Evolutionary conservation across 495 filamentous ascomycete species (phyloP).

Genomic region (Aspergillus homomorphus): DNA sequence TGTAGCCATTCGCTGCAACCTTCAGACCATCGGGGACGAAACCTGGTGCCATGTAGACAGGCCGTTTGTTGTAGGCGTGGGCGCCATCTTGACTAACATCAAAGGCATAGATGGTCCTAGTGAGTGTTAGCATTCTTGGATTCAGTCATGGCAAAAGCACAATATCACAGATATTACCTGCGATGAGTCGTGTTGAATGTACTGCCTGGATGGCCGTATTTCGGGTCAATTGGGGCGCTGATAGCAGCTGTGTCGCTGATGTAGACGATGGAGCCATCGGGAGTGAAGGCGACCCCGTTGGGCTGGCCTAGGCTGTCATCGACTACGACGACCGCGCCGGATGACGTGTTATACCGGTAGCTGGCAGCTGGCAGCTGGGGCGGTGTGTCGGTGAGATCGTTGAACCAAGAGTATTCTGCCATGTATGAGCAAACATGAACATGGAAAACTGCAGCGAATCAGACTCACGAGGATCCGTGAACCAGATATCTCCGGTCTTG

Average conservation of each 20-base stretch:
- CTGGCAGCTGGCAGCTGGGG: conserved; percentile 34
- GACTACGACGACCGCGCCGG: conserved; percentile 56
- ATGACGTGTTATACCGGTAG: conserved; percentile 37
- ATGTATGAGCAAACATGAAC: not conserved
- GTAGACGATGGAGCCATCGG: conserved; percentile 16
- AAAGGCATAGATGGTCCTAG: conserved; percentile 31
- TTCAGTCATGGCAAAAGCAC: conserved; percentile 6
- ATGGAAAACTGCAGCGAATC: too few species aligned
- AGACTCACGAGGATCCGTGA: conserved; percentile 40
- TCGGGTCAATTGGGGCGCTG: conserved; percentile 12
- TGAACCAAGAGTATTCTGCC: conserved; percentile 36
- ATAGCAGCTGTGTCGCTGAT: conserved; percentile 15
- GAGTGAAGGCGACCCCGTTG: conserved; percentile 48
- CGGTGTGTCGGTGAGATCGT: conserved; percentile 28
- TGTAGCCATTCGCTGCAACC: conserved; percentile 27
- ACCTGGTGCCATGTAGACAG: conserved; percentile 22
- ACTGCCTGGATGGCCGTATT: conserved; percentile 11
- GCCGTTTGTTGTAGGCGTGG: conserved; percentile 24
- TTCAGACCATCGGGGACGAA: conserved; percentile 30
- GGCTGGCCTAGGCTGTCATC: conserved; percentile 76
- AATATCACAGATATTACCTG: conserved; percentile 1
- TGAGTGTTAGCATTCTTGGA: not conserved
- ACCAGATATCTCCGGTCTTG: conserved; percentile 42
- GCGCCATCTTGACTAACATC: conserved; percentile 25
- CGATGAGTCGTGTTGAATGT: conserved; percentile 12